phyloP scores from a whole-genome alignment of 2,329 filamentous ascomycete species.

The Aspergillus eucalypticola region DNA sequence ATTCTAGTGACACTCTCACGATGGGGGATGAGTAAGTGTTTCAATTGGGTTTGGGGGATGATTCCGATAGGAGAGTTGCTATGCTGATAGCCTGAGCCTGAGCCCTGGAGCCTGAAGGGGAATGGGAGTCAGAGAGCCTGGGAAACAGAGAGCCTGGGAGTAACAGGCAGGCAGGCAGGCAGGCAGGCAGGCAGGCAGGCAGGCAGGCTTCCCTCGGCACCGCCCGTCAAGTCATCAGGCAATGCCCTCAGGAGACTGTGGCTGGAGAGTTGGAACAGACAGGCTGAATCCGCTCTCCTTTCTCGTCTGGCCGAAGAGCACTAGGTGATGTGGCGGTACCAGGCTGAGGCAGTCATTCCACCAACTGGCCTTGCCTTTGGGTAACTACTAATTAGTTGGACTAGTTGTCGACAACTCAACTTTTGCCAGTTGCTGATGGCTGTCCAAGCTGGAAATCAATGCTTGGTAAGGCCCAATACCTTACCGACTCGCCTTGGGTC shows the following conservation, averaged over 20 bases:
- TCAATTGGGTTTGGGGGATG: background rate
- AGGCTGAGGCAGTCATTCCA: background rate
- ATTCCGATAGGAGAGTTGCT: background rate
- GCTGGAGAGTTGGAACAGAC: too few relatives aligned
- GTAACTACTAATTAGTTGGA: background rate
- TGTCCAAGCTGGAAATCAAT: too few relatives aligned
- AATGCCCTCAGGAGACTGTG: background rate
- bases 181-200: background rate
- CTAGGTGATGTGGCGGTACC: background rate
- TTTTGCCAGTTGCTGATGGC: background rate
- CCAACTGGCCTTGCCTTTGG: background rate
- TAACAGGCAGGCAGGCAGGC: background rate
- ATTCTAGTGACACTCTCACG: background rate
- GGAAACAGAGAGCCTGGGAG: background rate
- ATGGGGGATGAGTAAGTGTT: constrained; percentile 2
- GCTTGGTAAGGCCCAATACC: background rate
- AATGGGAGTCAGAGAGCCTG: background rate
- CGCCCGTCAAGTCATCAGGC: background rate
- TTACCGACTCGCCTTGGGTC: background rate
- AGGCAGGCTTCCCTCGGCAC: background rate
- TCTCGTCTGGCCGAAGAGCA: background rate
- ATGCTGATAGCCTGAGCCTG: background rate
- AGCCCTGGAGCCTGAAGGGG: background rate
- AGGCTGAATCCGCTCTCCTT: too few relatives aligned
- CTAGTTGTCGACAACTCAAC: too few relatives aligned